phyloP scores from a whole-genome alignment of 305 asterid genomes.

The Fraxinus albicans region DNA sequence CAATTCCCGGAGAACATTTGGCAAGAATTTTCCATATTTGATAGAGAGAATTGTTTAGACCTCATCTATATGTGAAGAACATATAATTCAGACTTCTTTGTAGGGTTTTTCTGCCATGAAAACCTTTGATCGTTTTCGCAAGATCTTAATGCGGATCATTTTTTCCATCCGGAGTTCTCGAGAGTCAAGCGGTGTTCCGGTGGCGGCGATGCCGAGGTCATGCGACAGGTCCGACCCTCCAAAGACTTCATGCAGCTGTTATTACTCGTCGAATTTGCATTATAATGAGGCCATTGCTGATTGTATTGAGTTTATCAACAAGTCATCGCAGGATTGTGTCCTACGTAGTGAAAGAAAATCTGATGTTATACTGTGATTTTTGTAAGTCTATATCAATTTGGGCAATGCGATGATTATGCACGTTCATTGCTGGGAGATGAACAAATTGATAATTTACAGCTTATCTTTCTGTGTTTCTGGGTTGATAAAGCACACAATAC shows the following conservation, averaged over 20 bases:
- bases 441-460: neutral
- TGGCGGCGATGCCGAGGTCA: slow-evolving; percentile 43
- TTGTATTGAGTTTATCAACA: slow-evolving; percentile 79
- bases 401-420: neutral
- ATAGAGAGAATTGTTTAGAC: slow-evolving; percentile 5
- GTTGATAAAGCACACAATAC: neutral
- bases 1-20: slow-evolving; percentile 43
- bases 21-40: slow-evolving; percentile 3
- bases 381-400: neutral
- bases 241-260: slow-evolving; percentile 64
- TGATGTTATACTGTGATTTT: slow-evolving; percentile 34
- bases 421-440: neutral
- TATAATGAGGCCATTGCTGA: slow-evolving; percentile 76
- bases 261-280: slow-evolving; percentile 56
- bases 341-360: slow-evolving; percentile 35
- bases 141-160: slow-evolving; percentile 57
- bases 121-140: slow-evolving; percentile 54
- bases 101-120: slow-evolving; percentile 43
- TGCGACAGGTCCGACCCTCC: slow-evolving; percentile 60
- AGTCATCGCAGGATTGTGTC: slow-evolving; percentile 35
- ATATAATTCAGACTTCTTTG: neutral
- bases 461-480: neutral
- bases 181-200: slow-evolving; percentile 13
- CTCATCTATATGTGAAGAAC: neutral
- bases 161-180: slow-evolving; percentile 30